phyloP scores from a whole-genome alignment of 1,284 basidiomycete genomes.

The Ustilago tritici region DNA sequence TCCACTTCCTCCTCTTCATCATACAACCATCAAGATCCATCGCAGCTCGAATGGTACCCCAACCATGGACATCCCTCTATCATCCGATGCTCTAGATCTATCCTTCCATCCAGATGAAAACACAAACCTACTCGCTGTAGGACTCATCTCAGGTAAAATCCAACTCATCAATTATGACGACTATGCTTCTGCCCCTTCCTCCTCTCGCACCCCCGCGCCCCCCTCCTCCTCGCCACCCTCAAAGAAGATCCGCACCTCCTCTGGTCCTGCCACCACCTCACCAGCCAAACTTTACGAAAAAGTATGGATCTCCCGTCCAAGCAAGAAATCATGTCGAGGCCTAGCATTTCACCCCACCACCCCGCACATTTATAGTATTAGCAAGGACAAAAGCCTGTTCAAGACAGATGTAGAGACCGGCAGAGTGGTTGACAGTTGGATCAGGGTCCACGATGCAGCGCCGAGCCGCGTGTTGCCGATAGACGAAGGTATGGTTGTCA shows the following conservation, averaged over 20 bases:
- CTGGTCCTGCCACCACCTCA: background rate
- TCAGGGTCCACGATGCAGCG: conserved; percentile 80
- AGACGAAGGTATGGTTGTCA: conserved; percentile 79
- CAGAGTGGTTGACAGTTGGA: conserved; percentile 75
- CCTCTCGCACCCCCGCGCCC: conserved; percentile 7
- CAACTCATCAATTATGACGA: conserved; percentile 78
- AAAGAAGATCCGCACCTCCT: conserved; percentile 7
- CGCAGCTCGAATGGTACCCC: background rate
- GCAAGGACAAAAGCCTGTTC: conserved; percentile 83
- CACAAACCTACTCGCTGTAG: conserved; percentile 77
- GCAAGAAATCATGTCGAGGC: conserved; percentile 61
- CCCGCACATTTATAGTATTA: conserved; percentile 77
- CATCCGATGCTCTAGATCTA: conserved; percentile 87
- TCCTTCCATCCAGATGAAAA: conserved; percentile 82
- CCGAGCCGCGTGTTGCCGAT: conserved; percentile 78
- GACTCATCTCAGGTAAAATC: conserved; percentile 83
- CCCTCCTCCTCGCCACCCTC: conserved; percentile 2
- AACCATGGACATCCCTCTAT: conserved; percentile 66
- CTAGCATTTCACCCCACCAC: conserved; percentile 45
- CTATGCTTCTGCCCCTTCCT: conserved; percentile 12
- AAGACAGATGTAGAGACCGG: conserved; percentile 73
- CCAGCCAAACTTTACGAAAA: conserved; percentile 36
- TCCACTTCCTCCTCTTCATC: background rate
- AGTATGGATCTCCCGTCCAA: conserved; percentile 52
- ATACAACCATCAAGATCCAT: too few species aligned